phyloP scores from a whole-genome alignment of 257 asterid genomes.

The Solanum rostratum region DNA sequence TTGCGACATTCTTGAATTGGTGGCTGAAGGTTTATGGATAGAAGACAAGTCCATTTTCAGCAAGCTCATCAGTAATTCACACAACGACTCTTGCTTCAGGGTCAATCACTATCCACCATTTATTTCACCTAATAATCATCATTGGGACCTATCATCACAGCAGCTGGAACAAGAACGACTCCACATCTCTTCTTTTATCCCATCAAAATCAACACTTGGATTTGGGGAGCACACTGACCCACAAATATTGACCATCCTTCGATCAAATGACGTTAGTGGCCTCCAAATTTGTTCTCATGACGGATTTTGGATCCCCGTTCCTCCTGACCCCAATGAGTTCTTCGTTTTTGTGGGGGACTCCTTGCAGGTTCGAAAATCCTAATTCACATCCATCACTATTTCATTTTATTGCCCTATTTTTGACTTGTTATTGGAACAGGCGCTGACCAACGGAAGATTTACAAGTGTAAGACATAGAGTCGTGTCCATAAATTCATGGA shows the following conservation, averaged over 20 bases:
- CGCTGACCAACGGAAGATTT: constrained; percentile 62
- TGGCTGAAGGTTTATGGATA: constrained; percentile 38
- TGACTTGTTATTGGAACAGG: constrained; percentile 3
- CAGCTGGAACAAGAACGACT: background rate
- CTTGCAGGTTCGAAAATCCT: constrained; percentile 17
- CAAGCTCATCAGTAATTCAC: constrained; percentile 30
- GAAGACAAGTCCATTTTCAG: constrained; percentile 34
- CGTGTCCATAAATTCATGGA: constrained; percentile 19
- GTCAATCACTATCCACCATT: constrained; percentile 58
- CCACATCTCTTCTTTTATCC: background rate
- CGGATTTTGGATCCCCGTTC: constrained; percentile 54
- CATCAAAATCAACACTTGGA: constrained; percentile 33
- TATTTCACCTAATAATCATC: background rate
- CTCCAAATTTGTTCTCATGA: constrained; percentile 47
- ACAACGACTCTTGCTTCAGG: constrained; percentile 69
- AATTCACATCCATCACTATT: too few species aligned
- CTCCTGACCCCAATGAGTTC: constrained; percentile 42
- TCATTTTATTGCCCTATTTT: background rate
- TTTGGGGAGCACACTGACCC: constrained; percentile 88
- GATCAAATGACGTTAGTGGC: constrained; percentile 63
- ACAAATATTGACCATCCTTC: constrained; percentile 54
- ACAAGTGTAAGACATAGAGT: constrained; percentile 60
- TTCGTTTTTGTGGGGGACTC: constrained; percentile 66
- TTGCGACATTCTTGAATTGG: constrained; percentile 58
- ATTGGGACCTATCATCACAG: background rate